Conservation (phyloP, 352 stramenopile genomes). For the Phytophthora hybrid region DNA sequence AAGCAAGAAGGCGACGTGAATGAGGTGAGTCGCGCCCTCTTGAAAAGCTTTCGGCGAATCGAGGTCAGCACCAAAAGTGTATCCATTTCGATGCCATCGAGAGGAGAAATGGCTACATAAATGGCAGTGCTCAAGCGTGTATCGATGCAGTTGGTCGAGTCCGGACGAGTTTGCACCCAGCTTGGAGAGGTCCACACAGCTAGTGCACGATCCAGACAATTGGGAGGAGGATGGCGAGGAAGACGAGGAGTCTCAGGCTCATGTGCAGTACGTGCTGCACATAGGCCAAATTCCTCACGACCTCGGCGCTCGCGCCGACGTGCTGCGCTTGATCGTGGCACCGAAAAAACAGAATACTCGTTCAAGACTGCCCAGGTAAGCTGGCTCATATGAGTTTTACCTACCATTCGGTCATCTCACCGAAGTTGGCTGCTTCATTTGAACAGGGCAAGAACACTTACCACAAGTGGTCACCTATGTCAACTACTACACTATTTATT, state of each 20-base stretch:
- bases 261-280: no score
- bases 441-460: conserved; percentile 64
- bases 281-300: no score
- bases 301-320: no score
- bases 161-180: neutral
- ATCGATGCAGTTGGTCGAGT: neutral
- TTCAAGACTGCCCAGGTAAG: conserved; percentile 60
- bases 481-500: conserved; percentile 58
- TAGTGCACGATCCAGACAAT: conserved; percentile 19
- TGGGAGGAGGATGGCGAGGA: conserved; percentile 18
- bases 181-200: conserved; percentile 17
- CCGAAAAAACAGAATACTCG: conserved; percentile 55
- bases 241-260: conserved; percentile 7
- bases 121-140: no score
- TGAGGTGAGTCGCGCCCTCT: no score
- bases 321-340: neutral
- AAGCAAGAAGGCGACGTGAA: neutral
- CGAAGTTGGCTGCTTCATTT: neutral
- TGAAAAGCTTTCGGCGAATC: no score
- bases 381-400: neutral
- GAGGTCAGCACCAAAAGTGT: no score
- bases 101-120: conserved; percentile 16
- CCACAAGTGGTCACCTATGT: conserved; percentile 64
- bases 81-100: neutral
- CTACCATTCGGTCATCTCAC: conserved; percentile 4